These are phyloP conservation scores for Herpotrichia juniperi DNA, from an alignment of 2,329 filamentous ascomycete genomes.

Conservation along the genomic window DNA sequence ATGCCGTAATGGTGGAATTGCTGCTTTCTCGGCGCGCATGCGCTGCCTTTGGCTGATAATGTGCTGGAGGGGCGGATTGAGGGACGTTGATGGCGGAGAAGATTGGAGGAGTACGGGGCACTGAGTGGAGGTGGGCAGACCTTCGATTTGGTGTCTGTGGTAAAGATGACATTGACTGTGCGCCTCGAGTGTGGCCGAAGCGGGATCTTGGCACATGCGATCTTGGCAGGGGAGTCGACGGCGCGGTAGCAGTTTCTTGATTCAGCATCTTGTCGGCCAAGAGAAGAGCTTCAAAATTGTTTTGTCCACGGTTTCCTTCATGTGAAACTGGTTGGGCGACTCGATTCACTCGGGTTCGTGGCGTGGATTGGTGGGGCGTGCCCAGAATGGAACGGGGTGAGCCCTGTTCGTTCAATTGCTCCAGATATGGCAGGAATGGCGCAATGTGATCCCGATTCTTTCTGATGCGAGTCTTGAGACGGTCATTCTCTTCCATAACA, in stretches of 20 bases:
- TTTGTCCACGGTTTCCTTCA: conserved; percentile 56
- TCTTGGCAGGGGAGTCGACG: conserved; percentile 69
- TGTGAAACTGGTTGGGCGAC: conserved; percentile 53
- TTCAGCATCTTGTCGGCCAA: conserved; percentile 76
- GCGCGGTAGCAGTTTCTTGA: conserved; percentile 76
- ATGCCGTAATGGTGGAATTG: conserved; percentile 60
- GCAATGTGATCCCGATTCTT: conserved; percentile 90
- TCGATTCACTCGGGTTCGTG: conserved; percentile 36
- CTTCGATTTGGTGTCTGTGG: conserved; percentile 73
- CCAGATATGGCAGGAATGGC: conserved; percentile 43
- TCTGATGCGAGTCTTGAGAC: conserved; percentile 81
- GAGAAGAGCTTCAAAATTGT: conserved; percentile 77
- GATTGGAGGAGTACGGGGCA: conserved; percentile 55
- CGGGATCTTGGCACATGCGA: conserved; percentile 55
- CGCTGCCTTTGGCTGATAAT: conserved; percentile 37
- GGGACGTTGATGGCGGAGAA: conserved; percentile 39
- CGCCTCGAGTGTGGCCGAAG: conserved; percentile 73
- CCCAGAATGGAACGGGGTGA: conserved; percentile 65
- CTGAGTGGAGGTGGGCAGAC: conserved; percentile 63
- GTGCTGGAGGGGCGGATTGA: conserved; percentile 49
- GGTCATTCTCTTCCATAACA: conserved; percentile 76
- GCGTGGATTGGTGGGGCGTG: conserved; percentile 60
- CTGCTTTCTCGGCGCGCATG: conserved; percentile 68
- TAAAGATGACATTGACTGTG: conserved; percentile 84
- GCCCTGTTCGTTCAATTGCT: conserved; percentile 61